Base-by-base conservation (phyloP, 169 alveolate genomes). In the Neospora caninum region DNA sequence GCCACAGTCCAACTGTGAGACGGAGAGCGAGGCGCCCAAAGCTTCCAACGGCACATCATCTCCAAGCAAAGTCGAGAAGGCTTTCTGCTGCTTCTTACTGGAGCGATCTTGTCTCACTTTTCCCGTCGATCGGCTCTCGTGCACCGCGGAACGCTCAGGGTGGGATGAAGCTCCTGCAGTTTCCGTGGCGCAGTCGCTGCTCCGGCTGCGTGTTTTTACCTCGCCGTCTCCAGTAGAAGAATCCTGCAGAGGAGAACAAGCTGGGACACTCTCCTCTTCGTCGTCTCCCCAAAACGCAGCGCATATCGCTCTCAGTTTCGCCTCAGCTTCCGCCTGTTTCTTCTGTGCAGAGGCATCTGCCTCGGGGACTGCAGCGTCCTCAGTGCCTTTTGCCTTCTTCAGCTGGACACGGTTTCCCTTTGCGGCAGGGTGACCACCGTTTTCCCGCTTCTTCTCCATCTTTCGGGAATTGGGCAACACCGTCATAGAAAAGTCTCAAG, bases 201-300 rank as follows among this genome's bases (percentile, higher is more conserved):
- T 27, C 25, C 73, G 73, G n/a, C 73, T 9, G 73, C 73, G n/a
- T 29, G 4, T 64, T 27, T 16, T 27, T 64, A 6, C 7, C 34
- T 27, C 25, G 73, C 73, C 31, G 4, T 64, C 73, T 64, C 20
- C 73, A 22, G 73, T 29, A 27, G 31, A 7, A 27, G 31, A 9
- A 29, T 9, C 73, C 34, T 27, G 25, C 34, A 22, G 7, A 27
- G 73, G 20, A 27, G 73, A 64, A 29, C 73, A 22, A 10, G 73
- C 73, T 27, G 73, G 73, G 29, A 78, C 39, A n/a, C 27, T 78
- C 29, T 78, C 86, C 86, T n/a, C 86, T 22, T 64, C 73, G 20
- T 78, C 86, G 20, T 78, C 86, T 78, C 86, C 86, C 86, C 86
- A 78, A 38, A 78, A 78, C 18, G 86, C 86, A 2, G 86, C 86